Evolutionary conservation across 2,329 filamentous ascomycete genomes (phyloP), one percentile per base, ranked within the genome.

Genomic region (Diaporthe ilicicola): DNA sequence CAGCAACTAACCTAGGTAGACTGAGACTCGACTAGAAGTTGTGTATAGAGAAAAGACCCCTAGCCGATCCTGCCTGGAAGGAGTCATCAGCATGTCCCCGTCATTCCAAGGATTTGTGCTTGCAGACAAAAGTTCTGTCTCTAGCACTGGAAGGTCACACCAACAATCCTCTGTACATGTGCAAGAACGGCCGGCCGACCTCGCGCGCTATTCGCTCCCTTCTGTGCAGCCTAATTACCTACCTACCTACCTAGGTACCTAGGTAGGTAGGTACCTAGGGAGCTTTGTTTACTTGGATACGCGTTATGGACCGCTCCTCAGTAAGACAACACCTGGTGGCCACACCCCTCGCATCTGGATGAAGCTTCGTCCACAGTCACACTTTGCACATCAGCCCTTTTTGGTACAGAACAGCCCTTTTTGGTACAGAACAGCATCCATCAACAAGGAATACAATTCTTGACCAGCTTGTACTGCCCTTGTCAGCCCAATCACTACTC

Each of bases 371-470:
- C 59, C 59, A 64, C 59, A 12, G 24, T 37, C 24, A 27, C 29
- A 32, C 56, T 59, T 37, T 64, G 59, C 59, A 64, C 50, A n/a
- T 64, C 59, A 64, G 59, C 59, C 44, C 50, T 64, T 50, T 64
- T 50, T 19, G 42, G 4, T n/a, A n/a, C n/a, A n/a, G n/a, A n/a
- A n/a, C n/a, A n/a, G 4, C 9, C 9, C 32, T 34, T 34, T 9
- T 34, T 34, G 32, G 32, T n/a, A n/a, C n/a, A n/a, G 44, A 50
- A 32, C 56, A 64, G 15, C 59, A 64, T 64, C 44, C 29, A 64
- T 64, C 59, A 64, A 22, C 59, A 50, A 64, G 59, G 59, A 64
- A 64, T 50, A 13, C 59, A 64, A 19, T 64, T 64, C 32, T 64
- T 27, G 12, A 50, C 59, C 59, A 37, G n/a, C 29, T 37, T 12